Evolutionary conservation across 1,284 basidiomycete genomes (phyloP), one percentile per base, ranked within the genome.

Genomic region (Pascua sp.): DNA sequence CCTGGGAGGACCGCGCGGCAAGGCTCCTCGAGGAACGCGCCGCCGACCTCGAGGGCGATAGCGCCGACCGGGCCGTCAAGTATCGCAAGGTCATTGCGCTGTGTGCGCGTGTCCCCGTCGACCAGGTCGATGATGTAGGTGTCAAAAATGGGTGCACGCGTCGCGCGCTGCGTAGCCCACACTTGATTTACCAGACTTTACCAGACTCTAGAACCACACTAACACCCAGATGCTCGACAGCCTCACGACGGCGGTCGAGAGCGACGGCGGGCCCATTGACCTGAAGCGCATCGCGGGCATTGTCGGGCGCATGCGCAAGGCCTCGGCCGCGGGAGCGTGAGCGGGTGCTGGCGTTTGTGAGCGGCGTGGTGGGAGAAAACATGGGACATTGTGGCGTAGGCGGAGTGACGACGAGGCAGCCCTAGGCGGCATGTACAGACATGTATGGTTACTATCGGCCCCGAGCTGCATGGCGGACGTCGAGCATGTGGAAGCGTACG

Each of bases 81-180:
- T 96, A 90, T 79, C 88, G 91, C 77, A 91, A 87, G 77, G 88
- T 97, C 59, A 88, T 98, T 17, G 86, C 91, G 18, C 79, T 95
- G 53, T 95, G 91, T 74, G 91, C 91, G 8, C 89, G 89, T 45
- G 87, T 93, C 51, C 84, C 90, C 2, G 82, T 91, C 48, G 90
- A 94, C 67, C 87, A 87, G 73, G 89, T 97, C 47, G 93, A 96
- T 76, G 85, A 86, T 68, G 91, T 93, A 74, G 82, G 87, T 17
- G 42, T 42, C 24, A n/a, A n/a, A n/a, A n/a, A n/a, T n/a, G n/a
- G 5, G n/a, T 11, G 37, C 38, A 32, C 44, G 38, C 39, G 51
- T 39, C 18, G 39, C 51, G 45, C 15, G 53, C n/a, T 42, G 17
- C 24, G 32, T n/a, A 39, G n/a, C n/a, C n/a, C n/a, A n/a, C n/a